These are phyloP conservation scores for Choiromyces venosus DNA, from an alignment of 495 filamentous ascomycete species.

Conservation along the genomic window DNA sequence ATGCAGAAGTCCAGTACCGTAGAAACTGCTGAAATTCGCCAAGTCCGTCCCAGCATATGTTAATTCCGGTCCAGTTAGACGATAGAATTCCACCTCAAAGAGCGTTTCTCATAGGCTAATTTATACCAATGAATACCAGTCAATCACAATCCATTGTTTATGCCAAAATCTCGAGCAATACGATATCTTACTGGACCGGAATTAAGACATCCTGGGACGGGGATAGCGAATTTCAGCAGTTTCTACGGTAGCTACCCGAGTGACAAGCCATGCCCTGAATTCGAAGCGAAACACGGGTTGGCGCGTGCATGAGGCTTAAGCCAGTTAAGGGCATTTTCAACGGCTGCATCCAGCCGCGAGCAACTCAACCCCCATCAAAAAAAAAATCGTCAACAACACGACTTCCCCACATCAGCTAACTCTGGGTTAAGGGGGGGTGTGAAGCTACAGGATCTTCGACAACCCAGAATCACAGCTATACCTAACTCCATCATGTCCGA, in stretches of 20 bases:
- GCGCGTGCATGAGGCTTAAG: background rate
- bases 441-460: background rate
- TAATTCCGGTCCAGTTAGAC: too few relatives aligned
- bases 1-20: background rate
- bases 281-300: background rate
- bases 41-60: too few relatives aligned
- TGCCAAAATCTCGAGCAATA: too few relatives aligned
- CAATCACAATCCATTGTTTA: too few relatives aligned
- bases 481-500: conserved; percentile 18
- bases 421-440: background rate
- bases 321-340: background rate
- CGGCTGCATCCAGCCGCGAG: background rate
- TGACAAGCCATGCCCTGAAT: background rate
- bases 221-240: too few relatives aligned
- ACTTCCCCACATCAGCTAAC: background rate
- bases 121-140: too few relatives aligned
- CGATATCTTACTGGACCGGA: too few relatives aligned
- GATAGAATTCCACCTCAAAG: too few relatives aligned
- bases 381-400: background rate
- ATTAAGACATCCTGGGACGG: too few relatives aligned
- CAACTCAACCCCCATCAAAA: background rate
- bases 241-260: background rate
- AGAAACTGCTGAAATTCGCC: too few relatives aligned
- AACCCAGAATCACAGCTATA: background rate
- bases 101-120: too few relatives aligned